These are phyloP conservation scores for Pirum gemmata DNA, from an alignment of 78 protist genomes.

Conservation along the genomic window DNA sequence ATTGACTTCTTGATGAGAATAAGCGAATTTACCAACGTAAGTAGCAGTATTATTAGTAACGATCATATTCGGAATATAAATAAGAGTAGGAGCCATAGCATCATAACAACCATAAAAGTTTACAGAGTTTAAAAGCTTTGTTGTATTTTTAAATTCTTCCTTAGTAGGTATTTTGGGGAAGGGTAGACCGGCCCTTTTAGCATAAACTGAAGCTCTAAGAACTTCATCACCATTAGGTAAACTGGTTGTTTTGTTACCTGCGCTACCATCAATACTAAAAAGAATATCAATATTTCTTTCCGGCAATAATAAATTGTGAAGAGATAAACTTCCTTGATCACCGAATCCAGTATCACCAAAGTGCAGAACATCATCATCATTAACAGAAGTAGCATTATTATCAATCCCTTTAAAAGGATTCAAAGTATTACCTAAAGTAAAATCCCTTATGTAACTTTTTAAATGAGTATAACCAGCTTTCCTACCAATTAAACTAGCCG, in stretches of 20 bases:
- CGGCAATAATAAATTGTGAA: background rate
- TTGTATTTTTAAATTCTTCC: background rate
- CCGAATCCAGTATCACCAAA: constrained; percentile 8
- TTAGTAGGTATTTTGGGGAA: constrained; percentile 13
- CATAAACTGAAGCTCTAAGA: background rate
- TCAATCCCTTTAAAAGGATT: no score
- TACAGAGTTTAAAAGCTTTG: background rate
- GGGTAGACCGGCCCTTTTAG: constrained; percentile 9
- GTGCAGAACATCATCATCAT: background rate
- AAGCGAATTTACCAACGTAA: background rate
- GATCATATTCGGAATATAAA: constrained; percentile 9
- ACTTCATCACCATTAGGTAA: background rate
- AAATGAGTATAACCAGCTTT: no score
- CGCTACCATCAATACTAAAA: background rate
- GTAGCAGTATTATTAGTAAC: background rate
- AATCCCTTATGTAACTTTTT: no score
- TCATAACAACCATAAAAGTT: constrained; percentile 20
- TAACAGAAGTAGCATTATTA: no score
- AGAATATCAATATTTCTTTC: constrained; percentile 13
- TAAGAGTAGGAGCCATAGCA: constrained; percentile 2
- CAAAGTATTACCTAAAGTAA: no score
- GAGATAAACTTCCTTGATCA: background rate
- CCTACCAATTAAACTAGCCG: background rate
- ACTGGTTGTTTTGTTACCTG: background rate
- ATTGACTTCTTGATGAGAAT: constrained; percentile 10